Evolutionary conservation across 805 yeast species (phyloP), one percentile per base, ranked within the genome.

Genomic region (Kluyveromyces dobzhanskii): DNA sequence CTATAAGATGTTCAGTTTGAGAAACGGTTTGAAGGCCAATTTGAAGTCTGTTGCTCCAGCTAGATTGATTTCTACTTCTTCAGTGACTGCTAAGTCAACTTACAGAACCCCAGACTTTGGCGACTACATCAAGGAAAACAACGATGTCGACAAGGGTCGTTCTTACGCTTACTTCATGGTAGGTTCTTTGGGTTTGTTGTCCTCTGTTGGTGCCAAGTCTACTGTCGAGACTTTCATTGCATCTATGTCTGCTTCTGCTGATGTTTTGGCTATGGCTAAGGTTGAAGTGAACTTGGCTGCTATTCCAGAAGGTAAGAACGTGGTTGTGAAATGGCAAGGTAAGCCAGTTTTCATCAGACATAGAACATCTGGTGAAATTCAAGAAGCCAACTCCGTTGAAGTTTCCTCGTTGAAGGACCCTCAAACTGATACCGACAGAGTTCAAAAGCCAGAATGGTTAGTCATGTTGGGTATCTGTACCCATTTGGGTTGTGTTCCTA

Each of bases 401-500:
- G 64, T 92, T 46, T 56, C 78, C 23, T 33, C 75, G 30, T 78
- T 92, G 64, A 85, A 97, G 70, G 98, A 92, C 66, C 98, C 98
- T 53, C 85, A 92, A 74, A 67, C 72, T 37, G 99, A 92, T 65
- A 64, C 83, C 49, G 94, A 86, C 62, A 87, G 99, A 75, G 97
- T 85, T 51, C 73, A 85, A 71, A 83, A 82, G 67, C 97, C 99
- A 52, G 92, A 90, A 71, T 92, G 98, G 98, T 78, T 92, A 63
- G 76, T 92, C 66, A 92, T 92, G 99, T 69, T 92, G 71, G 99
- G 99, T 72, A 90, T 92, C 66, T 92, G 99, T 76, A 92, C 99
- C 53, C 99, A 92, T 68, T 80, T 92, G 75, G 99, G 99, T 67
- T 92, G 99, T 82, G 99, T 92, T 47, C 99, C 99, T 54, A 92